Evolutionary conservation across 2,329 filamentous ascomycete species (phyloP).

Genomic region (Aspergillus phoenicis): DNA sequence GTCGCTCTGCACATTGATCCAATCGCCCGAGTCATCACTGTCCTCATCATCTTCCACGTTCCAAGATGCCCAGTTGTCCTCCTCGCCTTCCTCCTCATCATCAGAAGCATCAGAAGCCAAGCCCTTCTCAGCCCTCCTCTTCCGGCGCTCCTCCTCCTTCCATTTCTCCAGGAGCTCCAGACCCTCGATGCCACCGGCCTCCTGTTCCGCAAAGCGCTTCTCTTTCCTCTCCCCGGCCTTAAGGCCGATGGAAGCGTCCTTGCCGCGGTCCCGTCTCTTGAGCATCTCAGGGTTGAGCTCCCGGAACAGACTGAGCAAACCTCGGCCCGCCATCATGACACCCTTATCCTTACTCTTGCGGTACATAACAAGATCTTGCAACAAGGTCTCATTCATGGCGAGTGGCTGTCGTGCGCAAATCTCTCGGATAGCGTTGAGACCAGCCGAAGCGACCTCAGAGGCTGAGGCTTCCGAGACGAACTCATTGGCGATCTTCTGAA

Average conservation of each 20-base stretch:
- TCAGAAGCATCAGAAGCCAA: constrained; percentile 63
- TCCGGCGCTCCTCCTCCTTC: constrained; percentile 85
- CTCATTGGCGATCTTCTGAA: constrained; percentile 96
- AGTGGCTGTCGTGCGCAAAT: constrained; percentile 89
- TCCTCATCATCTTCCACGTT: constrained; percentile 61
- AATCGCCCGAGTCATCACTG: constrained; percentile 77
- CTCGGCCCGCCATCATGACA: constrained; percentile 97
- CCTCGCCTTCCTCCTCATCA: constrained; percentile 63
- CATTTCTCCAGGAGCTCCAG: constrained; percentile 87
- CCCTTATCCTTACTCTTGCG: constrained; percentile 98
- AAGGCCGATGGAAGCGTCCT: constrained; percentile 82
- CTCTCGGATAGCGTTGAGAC: constrained; percentile 91
- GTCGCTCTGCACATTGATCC: constrained; percentile 88
- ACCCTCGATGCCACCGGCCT: constrained; percentile 81
- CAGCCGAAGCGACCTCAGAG: constrained; percentile 85
- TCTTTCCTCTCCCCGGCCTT: constrained; percentile 74
- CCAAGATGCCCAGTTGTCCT: constrained; percentile 61
- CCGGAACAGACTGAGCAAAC: constrained; percentile 84
- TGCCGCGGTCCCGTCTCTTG: constrained; percentile 86
- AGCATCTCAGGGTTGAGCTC: constrained; percentile 89
- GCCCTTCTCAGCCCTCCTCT: constrained; percentile 70
- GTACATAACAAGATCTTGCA: constrained; percentile 95
- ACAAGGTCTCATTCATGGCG: constrained; percentile 93
- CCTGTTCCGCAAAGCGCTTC: constrained; percentile 79
- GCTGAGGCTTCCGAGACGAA: constrained; percentile 95